A percentile compares a stretch with the other conserved stretches of the same genome.
phyloP scores from a whole-genome alignment of 2,329 filamentous ascomycete species.

The Colletotrichum camelliae region DNA sequence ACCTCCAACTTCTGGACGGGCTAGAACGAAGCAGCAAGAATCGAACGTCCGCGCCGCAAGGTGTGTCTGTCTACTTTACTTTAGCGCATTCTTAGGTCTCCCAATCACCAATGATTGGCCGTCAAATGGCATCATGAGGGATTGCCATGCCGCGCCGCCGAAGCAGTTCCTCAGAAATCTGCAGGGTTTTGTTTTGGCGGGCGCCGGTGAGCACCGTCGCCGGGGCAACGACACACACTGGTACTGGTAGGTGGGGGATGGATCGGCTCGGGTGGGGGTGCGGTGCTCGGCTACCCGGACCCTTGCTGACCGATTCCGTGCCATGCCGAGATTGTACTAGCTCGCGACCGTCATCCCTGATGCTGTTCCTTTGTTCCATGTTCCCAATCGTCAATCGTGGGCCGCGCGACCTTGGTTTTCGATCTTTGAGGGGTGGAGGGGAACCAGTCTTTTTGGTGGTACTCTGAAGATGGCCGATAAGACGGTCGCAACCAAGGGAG shows the following conservation, averaged over 20 bases:
- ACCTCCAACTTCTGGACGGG: background rate
- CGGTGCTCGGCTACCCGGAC: background rate
- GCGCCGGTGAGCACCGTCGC: background rate
- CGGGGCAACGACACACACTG: background rate
- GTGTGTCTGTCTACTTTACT: background rate
- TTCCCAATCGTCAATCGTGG: background rate
- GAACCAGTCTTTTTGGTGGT: background rate
- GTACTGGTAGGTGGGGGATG: background rate
- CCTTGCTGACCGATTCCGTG: background rate
- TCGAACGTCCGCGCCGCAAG: background rate
- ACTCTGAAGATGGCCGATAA: background rate
- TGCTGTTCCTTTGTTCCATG: background rate
- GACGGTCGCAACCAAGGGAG: background rate
- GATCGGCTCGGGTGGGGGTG: background rate
- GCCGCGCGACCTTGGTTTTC: background rate
- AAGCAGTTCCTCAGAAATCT: background rate
- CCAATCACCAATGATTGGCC: background rate
- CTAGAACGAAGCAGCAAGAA: background rate
- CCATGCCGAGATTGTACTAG: background rate
- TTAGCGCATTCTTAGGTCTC: background rate
- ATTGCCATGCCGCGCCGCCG: background rate
- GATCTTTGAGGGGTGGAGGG: background rate
- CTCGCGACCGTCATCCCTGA: background rate
- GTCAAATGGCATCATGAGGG: conserved; percentile 1
- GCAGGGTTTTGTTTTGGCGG: conserved; percentile 6